These are phyloP conservation scores for Bjerkandera adusta DNA, from an alignment of 1,284 basidiomycete genomes.

Conservation along the genomic window DNA sequence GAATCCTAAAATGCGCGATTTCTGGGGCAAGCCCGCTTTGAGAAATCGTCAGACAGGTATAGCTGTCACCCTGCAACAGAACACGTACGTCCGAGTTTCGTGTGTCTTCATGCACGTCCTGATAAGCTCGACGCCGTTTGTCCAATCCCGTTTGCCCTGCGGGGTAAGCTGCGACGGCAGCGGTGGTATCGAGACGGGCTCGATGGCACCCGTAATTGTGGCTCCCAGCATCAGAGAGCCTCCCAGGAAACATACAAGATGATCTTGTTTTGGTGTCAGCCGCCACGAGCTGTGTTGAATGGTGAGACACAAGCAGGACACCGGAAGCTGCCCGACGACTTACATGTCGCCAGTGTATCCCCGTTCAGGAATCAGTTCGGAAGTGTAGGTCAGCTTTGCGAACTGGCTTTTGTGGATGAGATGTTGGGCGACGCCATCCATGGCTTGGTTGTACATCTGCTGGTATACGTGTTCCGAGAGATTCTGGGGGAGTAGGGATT, in stretches of 20 bases:
- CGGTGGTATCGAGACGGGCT: constrained; percentile 59
- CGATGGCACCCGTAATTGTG: constrained; percentile 59
- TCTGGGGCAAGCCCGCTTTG: constrained; percentile 78
- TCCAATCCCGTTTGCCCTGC: constrained; percentile 74
- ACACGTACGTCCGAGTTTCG: constrained; percentile 75
- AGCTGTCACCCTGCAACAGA: not conserved
- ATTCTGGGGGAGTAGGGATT: constrained; percentile 43
- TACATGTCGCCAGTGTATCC: constrained; percentile 47
- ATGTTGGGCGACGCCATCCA: constrained; percentile 77
- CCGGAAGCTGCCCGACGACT: constrained; percentile 21
- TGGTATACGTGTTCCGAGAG: constrained; percentile 79
- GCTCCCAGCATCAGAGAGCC: constrained; percentile 91
- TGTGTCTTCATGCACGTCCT: constrained; percentile 90
- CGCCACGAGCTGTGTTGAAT: constrained; percentile 63
- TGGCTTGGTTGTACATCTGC: constrained; percentile 86
- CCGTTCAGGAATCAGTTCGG: constrained; percentile 71
- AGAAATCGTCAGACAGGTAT: constrained; percentile 4
- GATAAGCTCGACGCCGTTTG: constrained; percentile 77
- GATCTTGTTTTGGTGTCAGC: constrained; percentile 87
- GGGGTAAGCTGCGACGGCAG: constrained; percentile 51
- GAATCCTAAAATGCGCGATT: constrained; percentile 74
- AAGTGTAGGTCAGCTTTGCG: constrained; percentile 72
- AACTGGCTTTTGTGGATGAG: constrained; percentile 66
- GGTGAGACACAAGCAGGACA: constrained; percentile 11
- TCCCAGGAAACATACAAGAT: constrained; percentile 93